Base-by-base conservation (phyloP, 345 rosid species). In the Zanthoxylum bungeanum region DNA sequence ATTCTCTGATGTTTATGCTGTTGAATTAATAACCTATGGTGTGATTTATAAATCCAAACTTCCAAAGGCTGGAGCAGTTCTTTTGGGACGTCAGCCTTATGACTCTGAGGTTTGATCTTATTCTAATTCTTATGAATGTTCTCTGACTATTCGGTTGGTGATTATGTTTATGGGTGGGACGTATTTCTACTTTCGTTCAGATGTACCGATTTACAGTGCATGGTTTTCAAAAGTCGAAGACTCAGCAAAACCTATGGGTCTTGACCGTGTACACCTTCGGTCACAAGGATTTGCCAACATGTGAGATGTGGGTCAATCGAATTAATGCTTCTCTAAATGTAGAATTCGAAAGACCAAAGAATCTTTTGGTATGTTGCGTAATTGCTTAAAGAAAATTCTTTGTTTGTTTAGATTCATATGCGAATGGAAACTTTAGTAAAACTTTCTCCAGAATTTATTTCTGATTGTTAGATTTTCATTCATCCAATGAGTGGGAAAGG, bases 401-500 rank as follows among this genome's bases (percentile, higher is more conserved):
- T 73, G 28, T 30, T 55, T 37, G 50, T 62, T 65, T 60, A 37
- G 1, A 19, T 82, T 50, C 25, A 66, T 37, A 51, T 49, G 7
- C 40, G 46, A 57, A 16, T 30, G 27, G 64, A 66, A 75, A 73
- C 60, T 37, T 60, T 59, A 53, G 58, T 64, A 40, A 55, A 79
- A 69, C 34, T 24, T 37, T 30, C 31, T 62, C 73, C 67, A 72
- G 60, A 67, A 39, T 67, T 66, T 27, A 30, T 71, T 77, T 70
- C 52, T 61, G 69, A 61, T 72, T 74, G 55, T 64, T 76, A 94
- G 98, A 88, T 94, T 65, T 89, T 94, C 24, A 81, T 94, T 66
- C 83, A 94, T 85, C 98, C 98, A 21, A 75, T 64, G 87, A 94
- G 97, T 72, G 98, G 98, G 73, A 94, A 92, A 77, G 88, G 80